Evolutionary conservation across 345 rosid genomes (phyloP), one percentile per base, ranked within the genome.

Genomic region (Eutrema yunnanense): DNA sequence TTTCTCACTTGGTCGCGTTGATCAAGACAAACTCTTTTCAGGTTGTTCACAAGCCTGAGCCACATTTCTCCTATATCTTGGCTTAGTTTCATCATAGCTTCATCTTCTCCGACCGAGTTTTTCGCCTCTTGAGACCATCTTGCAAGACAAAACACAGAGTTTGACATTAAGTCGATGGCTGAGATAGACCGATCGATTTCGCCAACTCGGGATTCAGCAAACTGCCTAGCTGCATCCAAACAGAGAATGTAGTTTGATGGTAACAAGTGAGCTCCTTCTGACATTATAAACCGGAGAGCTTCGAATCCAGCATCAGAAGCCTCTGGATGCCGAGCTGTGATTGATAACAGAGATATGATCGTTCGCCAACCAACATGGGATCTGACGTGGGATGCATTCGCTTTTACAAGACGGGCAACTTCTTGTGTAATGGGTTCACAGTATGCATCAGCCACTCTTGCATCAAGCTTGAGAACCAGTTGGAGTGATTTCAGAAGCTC

Each of bases 301-400:
- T 86, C 87, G 10, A 87, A 89, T 51, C 96, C 96, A 8, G 84
- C 73, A 61, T 84, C 86, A 30, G 92, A 86, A 26, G 96, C 92
- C 81, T 89, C 90, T 59, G 92, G 96, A 79, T 89, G 96, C 30
- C 86, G 83, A 60, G 96, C 92, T 19, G 92, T 82, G 74, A 84
- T 86, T 42, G 85, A 87, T 29, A 89, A 58, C 47, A 89, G 80
- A 77, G 92, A 89, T 60, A 85, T 79, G 69, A 87, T 86, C 9
- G 81, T 86, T 13, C 88, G 83, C 96, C 92, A 89, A 51, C 96
- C 96, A 38, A 40, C 16, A 61, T 78, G 81, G 10, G 96, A 85
- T 81, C 90, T 82, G 62, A 89, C 81, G 51, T 87, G 92, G 47
- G 83, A 78, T 40, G 90, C 87, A 77, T 89, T 89, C 32, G 87